phyloP scores from a whole-genome alignment of 495 filamentous ascomycete genomes.

The Sphaerosporella brunnea region DNA sequence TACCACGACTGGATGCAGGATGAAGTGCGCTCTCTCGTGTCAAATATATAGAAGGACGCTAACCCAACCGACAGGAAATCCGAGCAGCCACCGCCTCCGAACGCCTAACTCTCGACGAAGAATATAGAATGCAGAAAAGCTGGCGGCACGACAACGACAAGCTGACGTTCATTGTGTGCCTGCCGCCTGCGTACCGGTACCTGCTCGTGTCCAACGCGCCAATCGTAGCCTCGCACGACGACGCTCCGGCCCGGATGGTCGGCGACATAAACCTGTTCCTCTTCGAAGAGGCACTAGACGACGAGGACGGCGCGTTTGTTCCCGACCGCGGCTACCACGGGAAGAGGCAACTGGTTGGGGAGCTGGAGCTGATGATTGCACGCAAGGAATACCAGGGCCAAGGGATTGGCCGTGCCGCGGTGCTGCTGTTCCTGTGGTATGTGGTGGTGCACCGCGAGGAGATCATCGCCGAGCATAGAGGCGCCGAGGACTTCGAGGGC shows the following conservation, averaged over 20 bases:
- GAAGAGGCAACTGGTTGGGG: slow-evolving; percentile 38
- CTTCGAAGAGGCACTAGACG: slow-evolving; percentile 31
- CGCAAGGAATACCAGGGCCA: slow-evolving; percentile 35
- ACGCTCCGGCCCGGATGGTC: slow-evolving; percentile 44
- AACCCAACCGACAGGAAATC: too few relatives aligned
- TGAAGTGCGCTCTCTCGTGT: slow-evolving; percentile 41
- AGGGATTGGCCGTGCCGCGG: slow-evolving; percentile 47
- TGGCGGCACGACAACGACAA: slow-evolving; percentile 67
- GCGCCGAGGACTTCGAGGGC: slow-evolving; percentile 1
- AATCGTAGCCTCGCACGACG: slow-evolving; percentile 29
- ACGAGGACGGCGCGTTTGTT: neutral
- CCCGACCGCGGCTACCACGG: slow-evolving; percentile 27
- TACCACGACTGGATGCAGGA: slow-evolving; percentile 91
- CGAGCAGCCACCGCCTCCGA: slow-evolving; percentile 73
- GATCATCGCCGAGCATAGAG: slow-evolving; percentile 36
- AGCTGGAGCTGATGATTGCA: slow-evolving; percentile 84
- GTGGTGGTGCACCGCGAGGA: slow-evolving; percentile 32
- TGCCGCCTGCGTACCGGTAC: slow-evolving; percentile 20
- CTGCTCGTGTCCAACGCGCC: neutral
- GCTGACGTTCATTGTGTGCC: slow-evolving; percentile 53
- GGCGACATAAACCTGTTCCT: slow-evolving; percentile 84
- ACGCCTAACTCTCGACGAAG: slow-evolving; percentile 53
- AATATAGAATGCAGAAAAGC: slow-evolving; percentile 66
- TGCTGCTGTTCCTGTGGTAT: slow-evolving; percentile 53
- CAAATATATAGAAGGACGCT: too few relatives aligned